Evolutionary conservation across 1,139 yeast genomes (phyloP).

Genomic region (Yamadazyma pseudoaaseri): DNA sequence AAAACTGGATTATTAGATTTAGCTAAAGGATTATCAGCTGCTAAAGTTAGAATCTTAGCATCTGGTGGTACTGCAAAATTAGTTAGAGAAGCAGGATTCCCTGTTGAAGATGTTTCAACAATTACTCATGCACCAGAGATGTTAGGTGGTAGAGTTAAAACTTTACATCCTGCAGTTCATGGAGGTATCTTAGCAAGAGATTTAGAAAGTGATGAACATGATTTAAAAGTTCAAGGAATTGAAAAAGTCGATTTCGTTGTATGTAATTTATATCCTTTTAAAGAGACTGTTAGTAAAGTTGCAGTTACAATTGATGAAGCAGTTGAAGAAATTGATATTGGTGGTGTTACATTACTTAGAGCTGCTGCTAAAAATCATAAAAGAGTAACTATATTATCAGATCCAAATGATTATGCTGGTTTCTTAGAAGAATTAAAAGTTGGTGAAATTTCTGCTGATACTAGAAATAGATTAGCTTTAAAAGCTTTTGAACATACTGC

Average conservation of each 20-base stretch:
- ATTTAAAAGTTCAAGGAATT: constrained; percentile 81
- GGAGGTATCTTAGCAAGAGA: constrained; percentile 97
- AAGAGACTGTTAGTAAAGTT: constrained; percentile 93
- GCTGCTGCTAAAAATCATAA: constrained; percentile 99
- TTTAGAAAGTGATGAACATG: constrained; percentile 85
- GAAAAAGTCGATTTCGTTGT: constrained; percentile 96
- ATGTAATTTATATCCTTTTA: constrained; percentile 96
- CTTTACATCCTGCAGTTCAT: constrained; percentile 97
- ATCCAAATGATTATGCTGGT: constrained; percentile 87
- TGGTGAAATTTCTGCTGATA: constrained; percentile 70
- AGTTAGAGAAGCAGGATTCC: constrained; percentile 96
- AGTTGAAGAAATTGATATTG: constrained; percentile 97
- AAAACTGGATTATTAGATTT: constrained; percentile 94
- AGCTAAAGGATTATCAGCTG: constrained; percentile 89
- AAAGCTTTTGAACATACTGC: constrained; percentile 99
- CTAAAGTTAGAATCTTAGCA: constrained; percentile 88
- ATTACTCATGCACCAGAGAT: constrained; percentile 98
- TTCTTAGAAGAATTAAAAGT: constrained; percentile 75
- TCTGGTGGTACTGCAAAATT: constrained; percentile 96
- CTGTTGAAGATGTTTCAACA: constrained; percentile 91
- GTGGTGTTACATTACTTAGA: constrained; percentile 94
- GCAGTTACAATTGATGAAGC: constrained; percentile 97
- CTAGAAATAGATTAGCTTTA: constrained; percentile 83
- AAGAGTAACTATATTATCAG: constrained; percentile 91
- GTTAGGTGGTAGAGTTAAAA: constrained; percentile 98